These are phyloP conservation scores for Botrytis porri DNA, from an alignment of 2,329 filamentous ascomycete species.

Conservation along the genomic window DNA sequence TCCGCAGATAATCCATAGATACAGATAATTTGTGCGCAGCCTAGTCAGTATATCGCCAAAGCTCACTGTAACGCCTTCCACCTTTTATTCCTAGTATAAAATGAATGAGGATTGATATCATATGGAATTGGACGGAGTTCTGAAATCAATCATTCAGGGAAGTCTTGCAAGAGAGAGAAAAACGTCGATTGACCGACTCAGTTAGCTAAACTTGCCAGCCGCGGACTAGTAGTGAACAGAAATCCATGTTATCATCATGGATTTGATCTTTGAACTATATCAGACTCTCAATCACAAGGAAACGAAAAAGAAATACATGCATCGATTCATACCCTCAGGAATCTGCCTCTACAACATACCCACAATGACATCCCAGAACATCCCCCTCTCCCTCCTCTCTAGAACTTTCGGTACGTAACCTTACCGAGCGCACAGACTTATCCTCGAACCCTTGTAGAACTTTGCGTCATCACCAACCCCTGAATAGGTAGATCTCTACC, in stretches of 20 bases:
- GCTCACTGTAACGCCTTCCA: too few relatives aligned
- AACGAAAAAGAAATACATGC: rapidly evolving
- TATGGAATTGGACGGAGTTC: neutral
- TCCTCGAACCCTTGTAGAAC: neutral
- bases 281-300: rapidly evolving
- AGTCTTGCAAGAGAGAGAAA: neutral
- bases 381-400: neutral
- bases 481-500: neutral
- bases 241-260: rapidly evolving
- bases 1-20: too few relatives aligned
- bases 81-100: too few relatives aligned
- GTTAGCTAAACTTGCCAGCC: neutral
- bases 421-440: neutral
- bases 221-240: neutral
- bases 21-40: too few relatives aligned
- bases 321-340: neutral
- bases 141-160: rapidly evolving
- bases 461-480: neutral
- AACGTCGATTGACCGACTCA: neutral
- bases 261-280: neutral
- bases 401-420: neutral
- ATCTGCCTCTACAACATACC: neutral
- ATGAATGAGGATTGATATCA: neutral
- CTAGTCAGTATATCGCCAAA: too few relatives aligned
- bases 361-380: too few relatives aligned